Percentiles rank a stretch among this genome's conserved stretches.
Conservation (phyloP, 208 protist genomes). For the Wallacemonas sp. region DNA sequence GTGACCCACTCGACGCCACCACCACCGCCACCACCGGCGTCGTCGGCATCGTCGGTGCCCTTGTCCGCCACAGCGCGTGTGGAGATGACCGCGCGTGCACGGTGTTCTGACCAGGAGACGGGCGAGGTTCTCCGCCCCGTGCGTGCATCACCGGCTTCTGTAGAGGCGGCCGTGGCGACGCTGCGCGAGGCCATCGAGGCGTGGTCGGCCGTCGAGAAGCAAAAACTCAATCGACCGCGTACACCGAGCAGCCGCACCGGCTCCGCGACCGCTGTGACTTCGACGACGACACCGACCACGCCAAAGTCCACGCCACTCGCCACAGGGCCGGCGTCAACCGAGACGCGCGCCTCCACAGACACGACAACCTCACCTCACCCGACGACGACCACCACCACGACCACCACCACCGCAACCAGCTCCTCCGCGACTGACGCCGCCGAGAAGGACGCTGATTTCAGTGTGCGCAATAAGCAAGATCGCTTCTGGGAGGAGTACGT, state of each 20-base stretch:
- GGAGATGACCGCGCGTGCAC: no score
- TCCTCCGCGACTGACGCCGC: background rate
- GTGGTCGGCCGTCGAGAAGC: slow-evolving; percentile 13
- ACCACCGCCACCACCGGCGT: background rate
- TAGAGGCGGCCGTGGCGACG: slow-evolving; percentile 8
- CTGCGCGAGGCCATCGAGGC: slow-evolving; percentile 23
- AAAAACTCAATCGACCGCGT: background rate
- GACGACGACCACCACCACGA: background rate
- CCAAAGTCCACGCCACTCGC: background rate
- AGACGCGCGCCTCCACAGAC: background rate
- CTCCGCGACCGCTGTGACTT: background rate
- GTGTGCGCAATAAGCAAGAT: background rate
- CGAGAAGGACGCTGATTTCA: background rate
- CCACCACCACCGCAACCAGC: background rate
- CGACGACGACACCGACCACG: background rate
- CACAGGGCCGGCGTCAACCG: background rate
- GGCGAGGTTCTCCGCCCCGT: no score
- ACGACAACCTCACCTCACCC: no score
- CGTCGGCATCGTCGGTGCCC: background rate
- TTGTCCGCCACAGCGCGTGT: no score
- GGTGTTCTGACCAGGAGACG: no score
- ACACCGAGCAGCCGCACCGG: background rate
- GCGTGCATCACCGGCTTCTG: background rate
- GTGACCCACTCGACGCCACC: background rate
- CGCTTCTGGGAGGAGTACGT: background rate